A percentile compares a stretch with the other conserved stretches of the same genome.
Conservation (phyloP, 805 yeast species). For the Metschnikowia noctiluminum region DNA sequence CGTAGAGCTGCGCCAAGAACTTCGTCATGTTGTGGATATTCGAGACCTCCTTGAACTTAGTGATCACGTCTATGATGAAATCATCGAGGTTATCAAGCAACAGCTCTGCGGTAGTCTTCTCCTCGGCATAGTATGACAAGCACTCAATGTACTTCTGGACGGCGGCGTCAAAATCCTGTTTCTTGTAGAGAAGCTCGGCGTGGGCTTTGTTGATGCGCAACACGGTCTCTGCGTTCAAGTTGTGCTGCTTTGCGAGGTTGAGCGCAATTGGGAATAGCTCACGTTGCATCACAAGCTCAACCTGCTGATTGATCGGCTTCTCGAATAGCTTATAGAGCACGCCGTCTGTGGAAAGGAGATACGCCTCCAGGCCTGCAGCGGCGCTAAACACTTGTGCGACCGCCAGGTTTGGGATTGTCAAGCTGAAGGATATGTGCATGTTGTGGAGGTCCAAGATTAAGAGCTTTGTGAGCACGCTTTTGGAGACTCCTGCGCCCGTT, state of each 20-base stretch:
- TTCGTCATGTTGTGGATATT: slow-evolving; percentile 61
- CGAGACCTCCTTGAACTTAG: slow-evolving; percentile 74
- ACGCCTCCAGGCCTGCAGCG: slow-evolving; percentile 48
- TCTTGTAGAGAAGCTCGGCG: slow-evolving; percentile 70
- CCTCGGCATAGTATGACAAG: slow-evolving; percentile 22
- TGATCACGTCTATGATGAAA: slow-evolving; percentile 65
- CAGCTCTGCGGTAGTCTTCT: neutral
- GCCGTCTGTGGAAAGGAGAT: slow-evolving; percentile 72
- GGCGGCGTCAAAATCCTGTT: slow-evolving; percentile 65
- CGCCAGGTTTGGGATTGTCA: slow-evolving; percentile 59
- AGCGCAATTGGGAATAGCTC: slow-evolving; percentile 73
- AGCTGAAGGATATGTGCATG: slow-evolving; percentile 66
- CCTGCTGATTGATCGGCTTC: slow-evolving; percentile 60
- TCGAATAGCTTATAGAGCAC: slow-evolving; percentile 65
- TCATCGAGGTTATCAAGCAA: slow-evolving; percentile 20
- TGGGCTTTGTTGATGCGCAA: slow-evolving; percentile 40
- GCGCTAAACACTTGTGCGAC: slow-evolving; percentile 56
- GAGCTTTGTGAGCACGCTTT: slow-evolving; percentile 47
- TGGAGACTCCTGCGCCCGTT: slow-evolving; percentile 4
- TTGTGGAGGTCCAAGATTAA: slow-evolving; percentile 66
- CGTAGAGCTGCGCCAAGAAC: slow-evolving; percentile 61
- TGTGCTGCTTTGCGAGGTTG: slow-evolving; percentile 50
- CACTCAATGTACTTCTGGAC: slow-evolving; percentile 66
- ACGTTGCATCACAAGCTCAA: slow-evolving; percentile 64
- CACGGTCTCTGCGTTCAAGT: slow-evolving; percentile 28